Base-by-base conservation (phyloP, 495 filamentous ascomycete species). In the Aspergillus conjunctus region DNA sequence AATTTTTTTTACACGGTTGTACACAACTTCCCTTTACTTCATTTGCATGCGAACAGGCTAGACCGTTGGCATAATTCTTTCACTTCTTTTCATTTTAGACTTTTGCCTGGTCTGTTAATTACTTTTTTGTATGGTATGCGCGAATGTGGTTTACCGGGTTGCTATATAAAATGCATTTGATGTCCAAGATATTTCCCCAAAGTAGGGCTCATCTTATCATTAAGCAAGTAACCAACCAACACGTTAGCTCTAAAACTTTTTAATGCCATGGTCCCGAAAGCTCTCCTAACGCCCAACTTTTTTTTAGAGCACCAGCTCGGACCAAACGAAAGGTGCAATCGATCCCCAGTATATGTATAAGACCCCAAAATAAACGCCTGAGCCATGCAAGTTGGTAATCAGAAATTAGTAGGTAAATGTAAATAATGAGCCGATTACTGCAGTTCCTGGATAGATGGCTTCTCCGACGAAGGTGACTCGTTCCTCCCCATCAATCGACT, bases 381-480 rank as follows among this genome's bases (percentile, higher is more conserved):
- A 26, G 34, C n/a, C 53, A 60, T 60, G 58, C 58, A 22, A 53
- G 50, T 32, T 22, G 41, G 37, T n/a, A 46, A 14, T 11, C 31
- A 22, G 34, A 15, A 48, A 30, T 9, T 12, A 37, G n/a, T 18
- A 34, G n/a, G 0, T 2, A 41, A 44, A 41, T n/a, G 17, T 4
- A 46, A 18, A 48, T 8, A 1, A 21, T 20, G 44, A 11, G 20
- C 10, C 10, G 44, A 50, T 41, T 18, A 75, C 70, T 5, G 65
- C 56, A 59, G 79, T 64, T 82, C 79, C 49, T 81, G 70, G 59
- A 81, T 79, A 3, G 70, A 66, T 0, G 76, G 76, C 43, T 79
- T 79, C 18, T 69, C 64, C n/a, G 67, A 59, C 15, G 57, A 55
- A 31, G 65, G 54, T 14, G 51, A 56, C 43, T 73, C 61, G 22